Conservation (phyloP, 148 eudicot genomes). For the Talinum fruticosum region DNA sequence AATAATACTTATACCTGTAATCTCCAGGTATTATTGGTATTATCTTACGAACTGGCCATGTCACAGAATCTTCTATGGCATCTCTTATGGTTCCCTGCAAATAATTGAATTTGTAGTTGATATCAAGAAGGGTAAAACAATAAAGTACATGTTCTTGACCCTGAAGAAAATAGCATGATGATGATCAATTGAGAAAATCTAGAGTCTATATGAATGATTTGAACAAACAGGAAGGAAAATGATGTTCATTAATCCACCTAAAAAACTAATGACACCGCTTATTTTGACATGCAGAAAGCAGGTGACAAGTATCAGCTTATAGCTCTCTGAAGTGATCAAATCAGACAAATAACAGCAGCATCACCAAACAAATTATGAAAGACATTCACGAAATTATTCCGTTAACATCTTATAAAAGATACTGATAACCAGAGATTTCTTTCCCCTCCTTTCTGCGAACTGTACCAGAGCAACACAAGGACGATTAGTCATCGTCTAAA, state of each 20-base stretch:
- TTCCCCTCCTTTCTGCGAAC: too few relatives aligned
- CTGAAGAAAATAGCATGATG: not conserved
- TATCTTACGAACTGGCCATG: constrained; percentile 85
- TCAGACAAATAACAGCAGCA: not conserved
- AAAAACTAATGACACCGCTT: not conserved
- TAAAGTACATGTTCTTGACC: not conserved
- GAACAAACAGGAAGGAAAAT: not conserved
- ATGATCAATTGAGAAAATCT: too few relatives aligned
- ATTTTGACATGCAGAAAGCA: not conserved
- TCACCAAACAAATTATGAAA: not conserved
- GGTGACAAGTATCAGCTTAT: not conserved
- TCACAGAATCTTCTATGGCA: constrained; percentile 88
- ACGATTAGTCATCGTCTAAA: not conserved
- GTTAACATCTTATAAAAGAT: too few relatives aligned
- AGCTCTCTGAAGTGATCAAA: not conserved
- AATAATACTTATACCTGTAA: constrained; percentile 48
- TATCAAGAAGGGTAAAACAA: not conserved
- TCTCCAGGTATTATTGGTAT: constrained; percentile 86
- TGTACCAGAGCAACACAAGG: not conserved
- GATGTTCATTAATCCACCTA: not conserved
- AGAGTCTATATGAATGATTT: not conserved
- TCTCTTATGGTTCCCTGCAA: constrained; percentile 72
- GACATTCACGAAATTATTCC: not conserved
- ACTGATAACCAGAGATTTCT: too few relatives aligned
- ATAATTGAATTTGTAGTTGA: not conserved